Evolutionary conservation across 345 rosid genomes (phyloP), one percentile per base, ranked within the genome.

Genomic region (Excoecaria cochinchinensis): DNA sequence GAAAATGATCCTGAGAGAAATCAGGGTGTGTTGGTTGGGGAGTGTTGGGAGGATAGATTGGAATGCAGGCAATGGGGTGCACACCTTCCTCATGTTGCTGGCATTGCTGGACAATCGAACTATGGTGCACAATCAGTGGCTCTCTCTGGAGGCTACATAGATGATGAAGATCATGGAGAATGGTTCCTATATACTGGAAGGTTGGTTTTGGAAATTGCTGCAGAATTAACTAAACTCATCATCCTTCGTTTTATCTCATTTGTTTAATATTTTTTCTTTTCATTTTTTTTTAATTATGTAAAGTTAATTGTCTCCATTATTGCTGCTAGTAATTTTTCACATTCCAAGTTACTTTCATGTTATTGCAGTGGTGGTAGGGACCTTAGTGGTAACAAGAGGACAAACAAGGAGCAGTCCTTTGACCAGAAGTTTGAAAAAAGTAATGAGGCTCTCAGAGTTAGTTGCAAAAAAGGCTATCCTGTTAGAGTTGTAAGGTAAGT

Each of bases 141-240:
- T 0, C 91, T 90, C 46, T 85, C 89, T 8, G 92, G 97, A 61
- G 95, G 97, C 11, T 92, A 89, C 48, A 51, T 79, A 69, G 95
- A 92, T 65, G 97, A 92, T 24, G 92, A 89, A 56, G 97, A 92
- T 40, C 96, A 89, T 62, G 97, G 96, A 14, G 94, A 92, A 78
- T 90, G 97, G 97, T 92, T 90, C 72, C 88, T 90, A 38, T 90
- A 87, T 83, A 90, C 96, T 15, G 93, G 91, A 71, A 89, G 92
- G 97, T 92, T 22, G 44, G 3, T 24, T 24, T 69, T 68, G 13
- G 14, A 68, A 38, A 50, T 50, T 51, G 19, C 10, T 69, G 8
- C 3, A 4, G 11, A 69, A 15, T 24, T 15, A 63, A 31, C 0
- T 50, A 8, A 1, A 36, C 15, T 63, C 38, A 38, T 63, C 22